Evolutionary conservation across 768 basidiomycete genomes (phyloP).

Genomic region (Fomitopsis pulvina): DNA sequence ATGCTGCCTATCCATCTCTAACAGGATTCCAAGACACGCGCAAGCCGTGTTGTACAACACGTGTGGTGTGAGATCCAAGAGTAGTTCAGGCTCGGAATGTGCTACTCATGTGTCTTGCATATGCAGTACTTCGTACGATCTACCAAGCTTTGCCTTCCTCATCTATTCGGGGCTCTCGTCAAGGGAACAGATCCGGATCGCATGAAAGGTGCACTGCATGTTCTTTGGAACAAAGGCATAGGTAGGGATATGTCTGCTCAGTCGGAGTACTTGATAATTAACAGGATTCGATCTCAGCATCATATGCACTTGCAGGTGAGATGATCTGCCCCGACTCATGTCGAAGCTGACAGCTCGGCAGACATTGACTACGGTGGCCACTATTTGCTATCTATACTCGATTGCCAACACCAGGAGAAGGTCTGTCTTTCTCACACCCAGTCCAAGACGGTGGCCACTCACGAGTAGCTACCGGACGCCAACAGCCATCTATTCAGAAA

Average conservation of each 20-base stretch:
- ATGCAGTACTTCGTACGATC: slow-evolving; percentile 64
- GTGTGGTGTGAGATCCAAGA: slow-evolving; percentile 60
- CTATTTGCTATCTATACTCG: slow-evolving; percentile 58
- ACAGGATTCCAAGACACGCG: slow-evolving; percentile 43
- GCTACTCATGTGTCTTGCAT: neutral
- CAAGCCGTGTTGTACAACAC: slow-evolving; percentile 60
- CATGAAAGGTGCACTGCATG: slow-evolving; percentile 92
- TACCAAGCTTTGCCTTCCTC: slow-evolving; percentile 56
- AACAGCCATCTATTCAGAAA: slow-evolving; percentile 71
- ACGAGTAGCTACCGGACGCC: neutral
- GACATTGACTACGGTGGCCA: slow-evolving; percentile 50
- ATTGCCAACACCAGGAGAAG: slow-evolving; percentile 85
- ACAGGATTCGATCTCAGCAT: slow-evolving; percentile 30
- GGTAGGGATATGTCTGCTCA: slow-evolving; percentile 31
- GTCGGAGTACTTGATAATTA: neutral
- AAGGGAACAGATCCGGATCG: slow-evolving; percentile 84
- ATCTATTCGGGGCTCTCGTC: slow-evolving; percentile 51
- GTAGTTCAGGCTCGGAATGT: too few relatives aligned
- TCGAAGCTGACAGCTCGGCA: slow-evolving; percentile 17
- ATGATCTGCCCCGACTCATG: neutral
- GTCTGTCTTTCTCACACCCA: slow-evolving; percentile 28
- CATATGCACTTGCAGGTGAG: slow-evolving; percentile 65
- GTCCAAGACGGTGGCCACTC: neutral
- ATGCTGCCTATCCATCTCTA: neutral
- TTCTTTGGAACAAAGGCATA: slow-evolving; percentile 66